phyloP scores from a whole-genome alignment of 495 filamentous ascomycete species.

The Astrothelium subdiscretum region DNA sequence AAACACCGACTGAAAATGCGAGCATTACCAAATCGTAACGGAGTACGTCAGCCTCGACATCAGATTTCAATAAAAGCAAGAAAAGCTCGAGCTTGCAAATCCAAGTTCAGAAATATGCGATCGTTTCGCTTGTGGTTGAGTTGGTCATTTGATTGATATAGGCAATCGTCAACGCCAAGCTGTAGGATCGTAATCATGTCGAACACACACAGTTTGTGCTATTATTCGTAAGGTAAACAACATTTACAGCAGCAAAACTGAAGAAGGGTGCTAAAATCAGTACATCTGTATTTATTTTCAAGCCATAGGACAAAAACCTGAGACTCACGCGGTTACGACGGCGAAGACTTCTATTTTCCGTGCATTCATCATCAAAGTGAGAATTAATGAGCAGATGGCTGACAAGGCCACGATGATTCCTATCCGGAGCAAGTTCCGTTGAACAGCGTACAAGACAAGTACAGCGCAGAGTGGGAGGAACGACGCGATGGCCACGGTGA shows the following conservation, averaged over 20 bases:
- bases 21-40: background rate
- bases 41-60: background rate
- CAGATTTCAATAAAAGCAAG: background rate
- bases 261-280: background rate
- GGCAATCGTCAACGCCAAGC: no score
- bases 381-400: conserved; percentile 15
- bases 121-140: no score
- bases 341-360: conserved; percentile 3
- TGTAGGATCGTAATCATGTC: no score
- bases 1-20: background rate
- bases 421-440: conserved; percentile 8
- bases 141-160: no score
- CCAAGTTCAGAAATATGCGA: no score
- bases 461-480: conserved; percentile 15
- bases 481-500: background rate
- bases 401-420: conserved; percentile 18
- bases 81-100: no score
- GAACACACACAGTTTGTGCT: background rate
- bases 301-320: background rate
- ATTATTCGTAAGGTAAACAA: background rate
- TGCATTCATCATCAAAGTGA: conserved; percentile 22
- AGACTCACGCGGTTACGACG: background rate
- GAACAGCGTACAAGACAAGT: conserved; percentile 13
- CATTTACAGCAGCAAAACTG: background rate
- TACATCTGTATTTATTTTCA: background rate